Base-by-base conservation (phyloP, 345 rosid species). In the Populus alba region DNA sequence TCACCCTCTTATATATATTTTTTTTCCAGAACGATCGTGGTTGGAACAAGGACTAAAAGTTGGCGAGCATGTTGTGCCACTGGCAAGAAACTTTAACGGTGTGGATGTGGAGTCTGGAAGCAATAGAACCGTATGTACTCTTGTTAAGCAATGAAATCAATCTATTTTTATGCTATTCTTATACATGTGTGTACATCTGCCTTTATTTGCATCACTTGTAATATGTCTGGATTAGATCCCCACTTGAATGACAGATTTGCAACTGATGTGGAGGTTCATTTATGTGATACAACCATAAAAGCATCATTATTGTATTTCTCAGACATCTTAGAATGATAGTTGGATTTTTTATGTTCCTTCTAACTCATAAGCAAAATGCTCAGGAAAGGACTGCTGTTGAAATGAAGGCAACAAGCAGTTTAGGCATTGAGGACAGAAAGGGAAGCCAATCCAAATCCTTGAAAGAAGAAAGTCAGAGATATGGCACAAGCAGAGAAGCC, bases 61-160 rank as follows among this genome's bases (percentile, higher is more conserved):
- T 55, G 99, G 98, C 27, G 99, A 97, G 86, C 92, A 87, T 81
- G 97, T 97, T 79, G 81, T 97, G 67, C 99, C 99, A 69, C 78
- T 92, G 85, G 96, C 97, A 8, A 89, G 97, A 77, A 94, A 92
- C 87, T 97, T 97, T 80, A 86, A 90, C 71, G 86, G 84, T 69
- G 82, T 86, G 84, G 97, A 92, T 81, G 79, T 91, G 25, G 98
- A 92, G 90, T 78, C 88, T 70, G 88, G 79, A 78, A 78, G 75
- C 86, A 87, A 72, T 76, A 84, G 76, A 74, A 55, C 73, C 66
- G 98, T 93, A 87, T 41, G 92, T 83, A 70, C 75, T 2, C 37
- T 51, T 73, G 71, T 78, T 53, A 41, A 66, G 29, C 8, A 22
- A 66, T 73, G 27, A 4, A 20, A n/a, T 17, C 39, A 15, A 6